These are phyloP conservation scores for Oldenlandia corymbosa DNA, from an alignment of 257 asterid species.

Conservation along the genomic window DNA sequence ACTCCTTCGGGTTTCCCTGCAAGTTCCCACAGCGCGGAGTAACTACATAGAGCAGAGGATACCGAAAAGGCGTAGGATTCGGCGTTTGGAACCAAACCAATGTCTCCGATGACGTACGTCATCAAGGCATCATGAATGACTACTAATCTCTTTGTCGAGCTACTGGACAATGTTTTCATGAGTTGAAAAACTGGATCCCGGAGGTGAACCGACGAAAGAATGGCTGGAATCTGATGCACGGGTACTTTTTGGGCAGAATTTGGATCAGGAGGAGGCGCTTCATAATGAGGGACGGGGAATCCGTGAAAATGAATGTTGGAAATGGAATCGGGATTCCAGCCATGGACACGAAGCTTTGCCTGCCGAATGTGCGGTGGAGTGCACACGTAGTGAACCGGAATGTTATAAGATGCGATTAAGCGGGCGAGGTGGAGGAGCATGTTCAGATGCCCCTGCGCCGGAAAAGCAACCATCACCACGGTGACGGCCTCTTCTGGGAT, in stretches of 20 bases:
- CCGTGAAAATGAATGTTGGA: not conserved
- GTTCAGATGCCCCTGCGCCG: too few species aligned
- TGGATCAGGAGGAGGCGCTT: conserved; percentile 23
- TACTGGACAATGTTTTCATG: not conserved
- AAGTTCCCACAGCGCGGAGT: not conserved
- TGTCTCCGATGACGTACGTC: not conserved
- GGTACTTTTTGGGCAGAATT: conserved; percentile 16
- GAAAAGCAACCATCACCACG: too few species aligned
- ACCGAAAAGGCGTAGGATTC: conserved; percentile 23
- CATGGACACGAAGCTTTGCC: not conserved
- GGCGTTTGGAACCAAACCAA: conserved; percentile 19
- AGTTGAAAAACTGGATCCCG: conserved; percentile 21
- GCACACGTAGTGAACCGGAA: too few species aligned
- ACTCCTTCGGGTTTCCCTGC: too few species aligned
- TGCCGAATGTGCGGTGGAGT: too few species aligned
- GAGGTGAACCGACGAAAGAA: conserved; percentile 20
- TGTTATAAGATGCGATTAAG: too few species aligned
- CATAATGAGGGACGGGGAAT: not conserved
- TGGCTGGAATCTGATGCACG: conserved; percentile 20
- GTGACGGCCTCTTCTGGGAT: too few species aligned
- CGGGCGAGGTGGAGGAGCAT: too few species aligned
- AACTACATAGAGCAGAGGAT: conserved; percentile 7
- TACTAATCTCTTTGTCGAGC: conserved; percentile 4
- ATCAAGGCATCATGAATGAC: conserved; percentile 30
- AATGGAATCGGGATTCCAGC: not conserved